Evolutionary conservation across 2,329 filamentous ascomycete genomes (phyloP).

Genomic region (Trichoderma sp.): DNA sequence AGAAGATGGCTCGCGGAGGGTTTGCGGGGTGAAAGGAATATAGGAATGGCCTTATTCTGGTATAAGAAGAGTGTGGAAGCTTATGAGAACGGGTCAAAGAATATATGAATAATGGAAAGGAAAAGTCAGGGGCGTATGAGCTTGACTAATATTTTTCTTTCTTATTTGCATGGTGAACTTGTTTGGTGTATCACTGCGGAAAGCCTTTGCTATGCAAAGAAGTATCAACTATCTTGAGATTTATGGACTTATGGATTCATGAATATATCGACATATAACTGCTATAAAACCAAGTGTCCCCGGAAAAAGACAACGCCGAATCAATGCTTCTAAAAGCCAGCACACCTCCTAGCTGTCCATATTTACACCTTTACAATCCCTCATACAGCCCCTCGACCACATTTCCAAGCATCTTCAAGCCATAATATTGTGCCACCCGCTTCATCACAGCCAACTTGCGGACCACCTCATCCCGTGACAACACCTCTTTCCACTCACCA

Average conservation of each 20-base stretch:
- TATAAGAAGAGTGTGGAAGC: neutral
- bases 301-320: neutral
- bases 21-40: conserved; percentile 32
- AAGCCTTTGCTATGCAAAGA: neutral
- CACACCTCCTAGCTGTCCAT: neutral
- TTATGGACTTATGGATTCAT: neutral
- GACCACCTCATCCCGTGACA: conserved; percentile 64
- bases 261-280: neutral
- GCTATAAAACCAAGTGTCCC: neutral
- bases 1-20: conserved; percentile 59
- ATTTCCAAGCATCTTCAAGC: conserved; percentile 73
- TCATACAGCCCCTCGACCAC: conserved; percentile 65
- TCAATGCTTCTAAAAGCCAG: conserved; percentile 1
- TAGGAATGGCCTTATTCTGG: neutral
- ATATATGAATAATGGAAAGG: neutral
- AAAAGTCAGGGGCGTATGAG: neutral
- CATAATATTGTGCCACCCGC: conserved; percentile 75
- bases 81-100: neutral
- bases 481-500: conserved; percentile 74
- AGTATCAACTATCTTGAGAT: neutral
- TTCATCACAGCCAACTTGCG: conserved; percentile 66
- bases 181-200: neutral
- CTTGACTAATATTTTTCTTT: neutral
- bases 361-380: conserved; percentile 37
- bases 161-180: neutral